Conservation (phyloP, 1,139 yeast species). For the Geotrichum phurueaensis region DNA sequence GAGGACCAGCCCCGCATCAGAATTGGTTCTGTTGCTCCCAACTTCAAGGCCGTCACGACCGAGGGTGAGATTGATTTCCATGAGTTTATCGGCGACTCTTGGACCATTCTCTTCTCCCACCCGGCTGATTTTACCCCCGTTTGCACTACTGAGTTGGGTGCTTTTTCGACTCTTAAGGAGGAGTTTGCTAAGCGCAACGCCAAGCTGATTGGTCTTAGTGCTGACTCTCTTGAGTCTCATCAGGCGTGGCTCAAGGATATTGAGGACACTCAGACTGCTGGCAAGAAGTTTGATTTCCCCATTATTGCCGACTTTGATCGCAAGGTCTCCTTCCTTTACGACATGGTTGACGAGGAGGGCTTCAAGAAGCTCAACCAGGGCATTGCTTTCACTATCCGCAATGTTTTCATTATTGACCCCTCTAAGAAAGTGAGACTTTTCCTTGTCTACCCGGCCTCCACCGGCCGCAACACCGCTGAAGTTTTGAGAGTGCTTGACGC, state of each 20-base stretch:
- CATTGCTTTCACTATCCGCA: slow-evolving; percentile 73
- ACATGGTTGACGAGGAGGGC: slow-evolving; percentile 88
- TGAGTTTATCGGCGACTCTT: slow-evolving; percentile 69
- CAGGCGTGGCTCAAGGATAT: slow-evolving; percentile 80
- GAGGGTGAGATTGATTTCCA: slow-evolving; percentile 75
- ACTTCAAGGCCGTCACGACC: slow-evolving; percentile 73
- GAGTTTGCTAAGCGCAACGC: slow-evolving; percentile 76
- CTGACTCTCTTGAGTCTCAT: slow-evolving; percentile 73
- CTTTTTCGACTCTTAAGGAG: slow-evolving; percentile 76
- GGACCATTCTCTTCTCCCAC: slow-evolving; percentile 85
- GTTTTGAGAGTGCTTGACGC: slow-evolving; percentile 83
- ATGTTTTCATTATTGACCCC: slow-evolving; percentile 85
- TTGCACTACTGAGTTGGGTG: slow-evolving; percentile 91
- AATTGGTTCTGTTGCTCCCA: slow-evolving; percentile 67
- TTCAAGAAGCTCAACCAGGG: slow-evolving; percentile 67
- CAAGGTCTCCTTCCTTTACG: slow-evolving; percentile 75
- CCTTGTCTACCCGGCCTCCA: slow-evolving; percentile 82
- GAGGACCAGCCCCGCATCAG: slow-evolving; percentile 46
- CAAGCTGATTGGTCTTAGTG: slow-evolving; percentile 79
- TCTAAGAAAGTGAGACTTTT: slow-evolving; percentile 74
- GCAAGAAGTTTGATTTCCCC: slow-evolving; percentile 71
- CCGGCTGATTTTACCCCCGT: slow-evolving; percentile 95
- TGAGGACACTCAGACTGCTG: slow-evolving; percentile 62
- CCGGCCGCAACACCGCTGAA: slow-evolving; percentile 86
- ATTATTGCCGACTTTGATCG: slow-evolving; percentile 79